Evolutionary conservation across 2,329 filamentous ascomycete species (phyloP), one percentile per base, ranked within the genome.

Genomic region (Canariomyces notabilis): DNA sequence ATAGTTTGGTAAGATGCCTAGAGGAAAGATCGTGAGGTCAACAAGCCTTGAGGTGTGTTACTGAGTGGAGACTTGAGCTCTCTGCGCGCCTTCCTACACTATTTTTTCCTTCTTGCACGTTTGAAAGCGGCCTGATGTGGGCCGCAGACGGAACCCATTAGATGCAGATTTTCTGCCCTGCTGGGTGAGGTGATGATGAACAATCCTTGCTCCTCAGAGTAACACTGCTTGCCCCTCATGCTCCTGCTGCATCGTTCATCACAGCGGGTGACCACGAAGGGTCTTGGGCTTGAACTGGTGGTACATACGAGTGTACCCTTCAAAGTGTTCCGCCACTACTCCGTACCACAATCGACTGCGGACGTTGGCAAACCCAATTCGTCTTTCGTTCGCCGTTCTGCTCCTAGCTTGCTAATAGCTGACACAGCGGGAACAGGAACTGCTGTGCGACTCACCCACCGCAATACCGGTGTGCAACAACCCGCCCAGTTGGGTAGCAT

Each of bases 171-270:
- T 29, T 39, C 38, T 43, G 22, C 41, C 48, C 42, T 46, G 35
- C 44, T 47, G 49, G 42, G 35, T n/a, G n/a, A n/a, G n/a, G n/a
- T n/a, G n/a, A n/a, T n/a, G n/a, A n/a, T n/a, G n/a, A n/a, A n/a
- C n/a, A n/a, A n/a, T n/a, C n/a, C n/a, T n/a, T n/a, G n/a, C n/a
- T n/a, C n/a, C n/a, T 26, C 16, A 35, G 20, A 23, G 49, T 53
- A 26, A 32, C 44, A 49, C 42, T 22, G 47, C 42, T 22, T 44
- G 29, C 42, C 37, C 51, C 51, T 51, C 48, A 40, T 51, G 48
- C 45, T 45, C 45, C 43, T 46, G 9, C 31, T 23, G 22, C 38
- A n/a, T n/a, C n/a, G n/a, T n/a, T n/a, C n/a, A n/a, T n/a, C n/a
- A n/a, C n/a, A n/a, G n/a, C n/a, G n/a, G n/a, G n/a, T n/a, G n/a